phyloP scores from a whole-genome alignment of 192 early-diverging fungal species.

The Geranomyces michiganensis region DNA sequence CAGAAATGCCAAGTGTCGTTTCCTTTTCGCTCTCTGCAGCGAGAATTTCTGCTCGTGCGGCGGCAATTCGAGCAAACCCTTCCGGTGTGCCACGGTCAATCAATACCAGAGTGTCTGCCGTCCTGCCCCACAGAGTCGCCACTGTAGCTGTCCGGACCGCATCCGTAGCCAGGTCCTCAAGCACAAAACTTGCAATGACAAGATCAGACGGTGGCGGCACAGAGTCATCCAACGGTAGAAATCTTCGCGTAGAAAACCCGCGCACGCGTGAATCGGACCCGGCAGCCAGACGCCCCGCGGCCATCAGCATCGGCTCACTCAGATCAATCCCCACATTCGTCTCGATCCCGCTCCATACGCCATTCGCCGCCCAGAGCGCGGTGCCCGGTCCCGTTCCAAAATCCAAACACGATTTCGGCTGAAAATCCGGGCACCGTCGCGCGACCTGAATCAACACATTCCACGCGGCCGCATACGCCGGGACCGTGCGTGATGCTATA shows the following conservation, averaged over 20 bases:
- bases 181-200: constrained; percentile 73
- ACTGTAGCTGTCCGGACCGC: constrained; percentile 65
- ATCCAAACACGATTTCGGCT: constrained; percentile 67
- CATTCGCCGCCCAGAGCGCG: constrained; percentile 71
- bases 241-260: constrained; percentile 55
- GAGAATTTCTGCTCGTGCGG: constrained; percentile 71
- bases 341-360: constrained; percentile 55
- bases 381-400: constrained; percentile 87
- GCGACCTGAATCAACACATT: constrained; percentile 71
- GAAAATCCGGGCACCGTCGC: constrained; percentile 63
- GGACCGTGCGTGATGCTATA: constrained; percentile 63
- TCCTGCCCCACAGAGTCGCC: constrained; percentile 78
- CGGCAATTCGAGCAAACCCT: constrained; percentile 66
- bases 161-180: constrained; percentile 74
- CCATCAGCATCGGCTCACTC: constrained; percentile 74
- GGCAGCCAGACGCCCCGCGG: constrained; percentile 50
- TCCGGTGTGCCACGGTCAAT: constrained; percentile 81
- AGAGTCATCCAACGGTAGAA: constrained; percentile 55
- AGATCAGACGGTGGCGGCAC: constrained; percentile 55
- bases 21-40: constrained; percentile 38
- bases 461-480: constrained; percentile 66
- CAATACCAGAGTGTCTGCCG: constrained; percentile 73
- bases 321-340: constrained; percentile 71
- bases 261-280: constrained; percentile 39
- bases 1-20: not conserved